Evolutionary conservation across 331 rosid genomes (phyloP).

Genomic region (Quercus lobata): DNA sequence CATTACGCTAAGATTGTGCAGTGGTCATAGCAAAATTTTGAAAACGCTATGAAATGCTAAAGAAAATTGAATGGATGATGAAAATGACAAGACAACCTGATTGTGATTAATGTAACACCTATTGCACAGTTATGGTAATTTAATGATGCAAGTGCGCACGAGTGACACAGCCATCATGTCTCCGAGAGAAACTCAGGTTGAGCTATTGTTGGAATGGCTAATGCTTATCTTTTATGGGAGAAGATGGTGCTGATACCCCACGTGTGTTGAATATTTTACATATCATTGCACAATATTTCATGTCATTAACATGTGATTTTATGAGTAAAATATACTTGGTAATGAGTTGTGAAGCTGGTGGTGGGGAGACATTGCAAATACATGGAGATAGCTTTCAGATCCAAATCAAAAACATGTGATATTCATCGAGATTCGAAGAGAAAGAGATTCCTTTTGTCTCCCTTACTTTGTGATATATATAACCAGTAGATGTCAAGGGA

Average conservation of each 20-base stretch:
- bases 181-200: neutral
- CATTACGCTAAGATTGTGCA: rapidly evolving
- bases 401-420: conserved; percentile 6
- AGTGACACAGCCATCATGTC: neutral
- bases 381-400: neutral
- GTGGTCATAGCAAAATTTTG: too few relatives aligned
- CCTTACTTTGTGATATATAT: neutral
- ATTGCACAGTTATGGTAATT: neutral
- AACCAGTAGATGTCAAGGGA: conserved; percentile 1
- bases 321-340: neutral
- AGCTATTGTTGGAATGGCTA: neutral
- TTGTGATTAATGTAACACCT: neutral
- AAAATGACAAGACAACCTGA: neutral
- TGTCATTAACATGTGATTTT: neutral
- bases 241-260: neutral
- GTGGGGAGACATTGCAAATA: conserved; percentile 8
- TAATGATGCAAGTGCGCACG: neutral
- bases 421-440: neutral
- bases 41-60: neutral
- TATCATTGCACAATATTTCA: neutral
- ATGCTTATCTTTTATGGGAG: neutral
- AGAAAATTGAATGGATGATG: neutral
- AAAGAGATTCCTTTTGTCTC: conserved; percentile 27
- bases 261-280: neutral
- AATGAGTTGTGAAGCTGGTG: neutral